Percentiles rank a stretch among this genome's conserved stretches.
These are phyloP conservation scores for Suillus discolor DNA, from an alignment of 768 basidiomycete species.

Conservation along the genomic window DNA sequence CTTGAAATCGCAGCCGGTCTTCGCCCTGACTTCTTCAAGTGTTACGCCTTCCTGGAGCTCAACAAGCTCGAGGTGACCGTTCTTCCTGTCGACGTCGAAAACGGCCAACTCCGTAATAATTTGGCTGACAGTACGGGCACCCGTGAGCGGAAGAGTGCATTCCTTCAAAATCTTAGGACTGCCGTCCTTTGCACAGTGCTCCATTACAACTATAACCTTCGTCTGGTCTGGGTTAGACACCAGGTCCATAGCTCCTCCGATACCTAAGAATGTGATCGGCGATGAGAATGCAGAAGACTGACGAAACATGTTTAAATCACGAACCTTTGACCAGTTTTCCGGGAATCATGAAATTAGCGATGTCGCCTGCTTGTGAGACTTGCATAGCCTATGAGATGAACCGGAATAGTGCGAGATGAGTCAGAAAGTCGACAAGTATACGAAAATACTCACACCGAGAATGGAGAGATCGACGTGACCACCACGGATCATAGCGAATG, in stretches of 20 bases:
- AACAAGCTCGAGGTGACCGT: slow-evolving; percentile 70
- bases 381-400: slow-evolving; percentile 76
- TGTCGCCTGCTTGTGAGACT: slow-evolving; percentile 90
- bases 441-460: slow-evolving; percentile 66
- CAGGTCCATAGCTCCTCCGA: slow-evolving; percentile 96
- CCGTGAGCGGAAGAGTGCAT: slow-evolving; percentile 86
- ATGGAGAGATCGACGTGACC: slow-evolving; percentile 95
- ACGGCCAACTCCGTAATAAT: slow-evolving; percentile 94
- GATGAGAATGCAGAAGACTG: slow-evolving; percentile 14
- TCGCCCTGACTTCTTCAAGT: slow-evolving; percentile 80
- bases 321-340: slow-evolving; percentile 87
- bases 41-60: slow-evolving; percentile 87
- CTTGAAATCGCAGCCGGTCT: slow-evolving; percentile 85
- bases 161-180: slow-evolving; percentile 83
- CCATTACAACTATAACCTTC: slow-evolving; percentile 87
- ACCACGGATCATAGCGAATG: slow-evolving; percentile 97
- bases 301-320: slow-evolving; percentile 1
- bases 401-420: slow-evolving; percentile 6
- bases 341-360: slow-evolving; percentile 99
- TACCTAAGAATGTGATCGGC: slow-evolving; percentile 50
- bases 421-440: neutral
- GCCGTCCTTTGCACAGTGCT: slow-evolving; percentile 89
- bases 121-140: slow-evolving; percentile 83
- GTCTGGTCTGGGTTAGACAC: slow-evolving; percentile 96
- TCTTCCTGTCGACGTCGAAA: slow-evolving; percentile 81